Base-by-base conservation (phyloP, 805 yeast species). In the Suhomyces emberorum region DNA sequence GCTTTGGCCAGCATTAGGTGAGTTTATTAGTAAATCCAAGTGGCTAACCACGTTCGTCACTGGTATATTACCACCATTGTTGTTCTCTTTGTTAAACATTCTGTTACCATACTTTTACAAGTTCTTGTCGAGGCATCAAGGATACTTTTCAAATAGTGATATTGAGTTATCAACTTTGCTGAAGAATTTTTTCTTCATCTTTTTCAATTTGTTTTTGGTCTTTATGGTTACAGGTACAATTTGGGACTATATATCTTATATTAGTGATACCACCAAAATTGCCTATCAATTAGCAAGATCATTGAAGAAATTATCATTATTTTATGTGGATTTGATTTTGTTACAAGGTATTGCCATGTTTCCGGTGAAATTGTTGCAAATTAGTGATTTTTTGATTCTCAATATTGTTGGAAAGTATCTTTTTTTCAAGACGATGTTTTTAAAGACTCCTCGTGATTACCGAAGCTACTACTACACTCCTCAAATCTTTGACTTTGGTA, bases 261-360 rank as follows among this genome's bases (percentile, higher is more conserved):
- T 78, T 15, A 66, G 78, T 17, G 82, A 77, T 47, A 76, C 82
- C 8, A 76, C 81, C 10, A 73, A 71, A 50, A 74, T 77, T 39
- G 81, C 81, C 1, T 74, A 70, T 37, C 69, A 74, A 37, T 52
- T 77, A 40, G 81, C 81, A 4, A 59, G 65, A 9, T 74, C 81
- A 1, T 63, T 77, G 37, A 74, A 72, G 49, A 63, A 69, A 28
- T 56, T 74, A 24, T 73, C 80, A 2, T 57, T 77, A 30, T 77
- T 77, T 46, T 77, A 77, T 44, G 76, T 72, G 34, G 78, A 77
- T 50, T 65, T 77, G 58, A 83, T 83, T 40, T 64, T 83, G 15
- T 69, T 83, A 38, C 93, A 84, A 55, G 93, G 88, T 0, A 49
- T 78, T 34, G 78, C 79, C 1, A 75, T 78, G 79, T 74, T 77